These are phyloP conservation scores for Bipolaris bicolor DNA, from an alignment of 2,329 filamentous ascomycete species.

Conservation along the genomic window DNA sequence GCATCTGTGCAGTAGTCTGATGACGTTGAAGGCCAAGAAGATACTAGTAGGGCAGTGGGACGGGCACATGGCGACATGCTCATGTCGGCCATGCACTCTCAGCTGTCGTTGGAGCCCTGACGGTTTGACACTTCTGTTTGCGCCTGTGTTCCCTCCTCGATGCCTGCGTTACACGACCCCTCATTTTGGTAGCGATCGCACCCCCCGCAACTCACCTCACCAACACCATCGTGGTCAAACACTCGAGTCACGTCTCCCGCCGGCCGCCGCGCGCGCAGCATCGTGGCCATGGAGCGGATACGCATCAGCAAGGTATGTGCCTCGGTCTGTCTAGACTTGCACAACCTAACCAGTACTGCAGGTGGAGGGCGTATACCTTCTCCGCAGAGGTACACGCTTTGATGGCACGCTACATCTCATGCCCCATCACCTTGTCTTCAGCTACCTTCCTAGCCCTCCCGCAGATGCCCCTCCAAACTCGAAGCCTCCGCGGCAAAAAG, in stretches of 20 bases:
- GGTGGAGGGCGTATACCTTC: conserved; percentile 68
- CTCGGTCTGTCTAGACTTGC: not conserved
- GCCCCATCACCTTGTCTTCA: conserved; percentile 70
- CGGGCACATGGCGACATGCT: conserved; percentile 30
- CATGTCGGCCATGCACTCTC: conserved; percentile 20
- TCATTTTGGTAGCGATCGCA: conserved; percentile 6
- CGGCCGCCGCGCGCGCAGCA: conserved; percentile 7
- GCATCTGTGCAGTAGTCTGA: conserved; percentile 4
- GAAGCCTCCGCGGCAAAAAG: conserved; percentile 60
- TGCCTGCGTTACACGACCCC: conserved; percentile 10
- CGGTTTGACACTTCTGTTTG: conserved; percentile 9
- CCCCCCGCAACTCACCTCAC: conserved; percentile 6
- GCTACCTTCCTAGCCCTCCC: conserved; percentile 56
- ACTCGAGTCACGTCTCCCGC: conserved; percentile 7
- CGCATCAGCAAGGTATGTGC: conserved; percentile 53
- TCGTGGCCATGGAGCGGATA: conserved; percentile 52
- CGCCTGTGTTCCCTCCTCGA: conserved; percentile 1
- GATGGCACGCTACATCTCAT: conserved; percentile 67
- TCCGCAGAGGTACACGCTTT: conserved; percentile 62
- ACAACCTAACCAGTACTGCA: conserved; percentile 27
- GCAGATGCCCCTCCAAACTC: conserved; percentile 44
- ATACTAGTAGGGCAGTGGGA: conserved; percentile 27
- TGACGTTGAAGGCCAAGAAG: conserved; percentile 31
- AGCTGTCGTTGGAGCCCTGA: conserved; percentile 9
- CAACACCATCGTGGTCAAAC: not conserved